Percentiles rank a stretch among this genome's conserved stretches.
These are phyloP conservation scores for Fusarium albosuccineum DNA, from an alignment of 2,329 filamentous ascomycete genomes.

Conservation along the genomic window DNA sequence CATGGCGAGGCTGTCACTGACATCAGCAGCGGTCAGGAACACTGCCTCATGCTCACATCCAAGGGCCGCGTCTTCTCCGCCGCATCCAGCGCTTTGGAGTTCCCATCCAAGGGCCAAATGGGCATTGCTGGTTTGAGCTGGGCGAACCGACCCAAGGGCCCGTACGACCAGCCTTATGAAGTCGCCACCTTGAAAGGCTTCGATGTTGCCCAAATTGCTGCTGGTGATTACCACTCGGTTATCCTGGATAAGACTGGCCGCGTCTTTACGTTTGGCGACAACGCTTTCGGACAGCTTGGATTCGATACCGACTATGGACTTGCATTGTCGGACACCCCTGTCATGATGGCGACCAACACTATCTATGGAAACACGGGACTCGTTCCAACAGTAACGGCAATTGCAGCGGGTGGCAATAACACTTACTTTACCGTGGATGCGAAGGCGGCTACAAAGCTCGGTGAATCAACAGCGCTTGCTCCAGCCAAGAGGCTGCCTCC, in stretches of 20 bases:
- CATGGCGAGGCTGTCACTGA: conserved; percentile 81
- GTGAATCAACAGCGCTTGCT: conserved; percentile 36
- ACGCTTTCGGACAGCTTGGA: conserved; percentile 91
- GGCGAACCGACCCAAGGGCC: conserved; percentile 79
- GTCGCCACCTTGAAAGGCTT: conserved; percentile 78
- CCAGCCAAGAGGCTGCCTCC: conserved; percentile 52
- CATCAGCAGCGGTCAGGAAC: conserved; percentile 84
- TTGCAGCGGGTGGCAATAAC: conserved; percentile 88
- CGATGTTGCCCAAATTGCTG: conserved; percentile 79
- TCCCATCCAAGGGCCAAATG: conserved; percentile 86
- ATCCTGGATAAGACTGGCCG: conserved; percentile 81
- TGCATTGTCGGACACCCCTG: conserved; percentile 76
- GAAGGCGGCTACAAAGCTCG: conserved; percentile 57
- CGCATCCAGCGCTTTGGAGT: conserved; percentile 83
- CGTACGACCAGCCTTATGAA: conserved; percentile 87
- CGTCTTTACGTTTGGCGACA: conserved; percentile 91
- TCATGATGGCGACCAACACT: conserved; percentile 75
- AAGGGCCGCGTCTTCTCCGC: conserved; percentile 89
- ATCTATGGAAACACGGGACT: conserved; percentile 78
- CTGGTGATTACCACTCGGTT: conserved; percentile 89
- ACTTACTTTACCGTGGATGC: conserved; percentile 91
- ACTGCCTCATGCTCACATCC: conserved; percentile 86
- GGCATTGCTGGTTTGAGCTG: conserved; percentile 87
- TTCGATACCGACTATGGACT: conserved; percentile 75
- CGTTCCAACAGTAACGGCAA: conserved; percentile 76